Evolutionary conservation across 768 basidiomycete species (phyloP).

Genomic region (Pleurotus cornucopiae): DNA sequence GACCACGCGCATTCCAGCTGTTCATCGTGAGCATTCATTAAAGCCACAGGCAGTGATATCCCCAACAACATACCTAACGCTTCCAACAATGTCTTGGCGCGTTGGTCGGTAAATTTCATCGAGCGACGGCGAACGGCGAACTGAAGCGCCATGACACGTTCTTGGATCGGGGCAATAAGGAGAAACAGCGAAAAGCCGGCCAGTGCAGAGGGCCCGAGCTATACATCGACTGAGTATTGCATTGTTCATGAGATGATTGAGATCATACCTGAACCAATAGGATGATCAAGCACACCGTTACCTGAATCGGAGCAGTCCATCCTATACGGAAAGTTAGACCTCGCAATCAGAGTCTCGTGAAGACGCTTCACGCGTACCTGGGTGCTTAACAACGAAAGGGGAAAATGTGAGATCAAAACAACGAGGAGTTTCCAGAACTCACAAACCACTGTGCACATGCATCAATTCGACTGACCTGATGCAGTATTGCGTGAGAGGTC

Average conservation of each 20-base stretch:
- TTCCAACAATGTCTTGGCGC: slow-evolving; percentile 64
- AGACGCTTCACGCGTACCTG: slow-evolving; percentile 21
- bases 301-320: slow-evolving; percentile 71
- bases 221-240: background rate
- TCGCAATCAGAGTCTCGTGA: background rate
- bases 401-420: background rate
- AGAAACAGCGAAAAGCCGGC: slow-evolving; percentile 68
- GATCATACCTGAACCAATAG: slow-evolving; percentile 48
- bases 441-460: slow-evolving; percentile 71
- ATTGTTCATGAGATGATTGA: background rate
- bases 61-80: slow-evolving; percentile 39
- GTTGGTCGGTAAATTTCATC: slow-evolving; percentile 59
- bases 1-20: slow-evolving; percentile 66
- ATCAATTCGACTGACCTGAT: slow-evolving; percentile 51
- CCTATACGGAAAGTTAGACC: slow-evolving; percentile 22
- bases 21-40: no score
- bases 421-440: slow-evolving; percentile 24
- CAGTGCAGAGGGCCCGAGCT: slow-evolving; percentile 69
- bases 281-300: slow-evolving; percentile 54
- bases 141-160: slow-evolving; percentile 57
- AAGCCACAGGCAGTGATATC: background rate
- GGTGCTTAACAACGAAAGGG: slow-evolving; percentile 27
- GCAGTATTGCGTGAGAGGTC: background rate
- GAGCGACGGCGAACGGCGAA: slow-evolving; percentile 48
- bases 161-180: slow-evolving; percentile 58